Percentiles rank a stretch among this genome's conserved stretches.
These are phyloP conservation scores for Phytophthora citrophthora DNA, from an alignment of 352 stramenopile species.

Conservation along the genomic window DNA sequence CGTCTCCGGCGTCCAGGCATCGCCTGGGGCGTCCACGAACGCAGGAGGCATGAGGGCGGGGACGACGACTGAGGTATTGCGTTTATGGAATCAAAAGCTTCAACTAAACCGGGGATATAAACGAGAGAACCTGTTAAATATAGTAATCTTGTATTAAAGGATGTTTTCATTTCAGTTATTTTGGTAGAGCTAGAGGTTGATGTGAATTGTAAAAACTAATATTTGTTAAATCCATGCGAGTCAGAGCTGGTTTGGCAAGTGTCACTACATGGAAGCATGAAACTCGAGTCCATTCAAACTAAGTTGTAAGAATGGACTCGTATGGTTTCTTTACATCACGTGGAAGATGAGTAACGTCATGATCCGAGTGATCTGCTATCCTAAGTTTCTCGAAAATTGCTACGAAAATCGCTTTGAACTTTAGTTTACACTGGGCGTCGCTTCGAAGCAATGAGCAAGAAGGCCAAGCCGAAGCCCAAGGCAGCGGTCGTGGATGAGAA, in stretches of 20 bases:
- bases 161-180: no score
- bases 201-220: neutral
- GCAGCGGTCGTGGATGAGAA: slow-evolving; percentile 67
- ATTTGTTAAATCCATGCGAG: neutral
- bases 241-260: neutral
- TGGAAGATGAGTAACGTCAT: no score
- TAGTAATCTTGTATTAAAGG: no score
- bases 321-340: neutral
- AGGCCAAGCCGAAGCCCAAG: slow-evolving; percentile 62
- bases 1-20: slow-evolving; percentile 60
- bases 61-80: neutral
- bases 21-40: neutral
- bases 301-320: no score
- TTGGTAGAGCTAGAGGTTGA: no score
- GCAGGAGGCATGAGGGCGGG: slow-evolving; percentile 5
- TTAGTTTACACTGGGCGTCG: no score
- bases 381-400: no score
- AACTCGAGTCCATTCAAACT: no score
- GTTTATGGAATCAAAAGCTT: slow-evolving; percentile 4
- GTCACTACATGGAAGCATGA: neutral
- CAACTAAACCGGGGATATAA: slow-evolving; percentile 5
- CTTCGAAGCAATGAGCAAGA: slow-evolving; percentile 60
- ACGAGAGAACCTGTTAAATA: neutral
- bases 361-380: no score
- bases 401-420: no score